Evolutionary conservation across 352 stramenopile species (phyloP).

Genomic region (Phytophthora pisi): DNA sequence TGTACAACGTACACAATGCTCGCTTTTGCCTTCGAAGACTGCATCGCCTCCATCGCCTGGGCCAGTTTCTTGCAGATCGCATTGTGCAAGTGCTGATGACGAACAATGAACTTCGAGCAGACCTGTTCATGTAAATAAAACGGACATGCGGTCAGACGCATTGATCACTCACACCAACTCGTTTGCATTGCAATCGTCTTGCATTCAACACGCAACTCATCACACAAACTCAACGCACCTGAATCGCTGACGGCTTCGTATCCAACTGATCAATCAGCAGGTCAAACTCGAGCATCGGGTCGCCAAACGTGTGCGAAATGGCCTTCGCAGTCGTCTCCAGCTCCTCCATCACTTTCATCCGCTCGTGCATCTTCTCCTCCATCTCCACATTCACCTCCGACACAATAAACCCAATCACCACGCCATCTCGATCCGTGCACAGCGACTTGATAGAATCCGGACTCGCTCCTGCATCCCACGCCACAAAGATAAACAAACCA

Average conservation of each 20-base stretch:
- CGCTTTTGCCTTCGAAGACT: constrained; percentile 66
- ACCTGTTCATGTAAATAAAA: constrained; percentile 42
- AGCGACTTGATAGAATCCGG: constrained; percentile 85
- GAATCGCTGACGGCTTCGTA: constrained; percentile 85
- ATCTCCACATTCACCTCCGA: constrained; percentile 88
- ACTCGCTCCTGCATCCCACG: constrained; percentile 56
- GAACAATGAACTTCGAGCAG: constrained; percentile 86
- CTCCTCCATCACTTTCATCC: constrained; percentile 84
- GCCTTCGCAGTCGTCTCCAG: constrained; percentile 73
- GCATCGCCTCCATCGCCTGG: constrained; percentile 65
- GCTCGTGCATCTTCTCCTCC: constrained; percentile 76
- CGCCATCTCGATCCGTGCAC: constrained; percentile 80
- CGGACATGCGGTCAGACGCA: constrained; percentile 1
- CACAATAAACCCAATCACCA: constrained; percentile 88
- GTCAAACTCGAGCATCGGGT: constrained; percentile 88
- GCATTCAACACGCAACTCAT: background rate
- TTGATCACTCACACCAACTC: constrained; percentile 1
- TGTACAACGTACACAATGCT: constrained; percentile 87
- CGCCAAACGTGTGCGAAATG: constrained; percentile 79
- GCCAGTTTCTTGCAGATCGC: constrained; percentile 75
- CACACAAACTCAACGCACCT: constrained; percentile 47
- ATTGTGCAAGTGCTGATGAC: constrained; percentile 74
- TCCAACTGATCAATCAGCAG: constrained; percentile 85
- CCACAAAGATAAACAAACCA: background rate
- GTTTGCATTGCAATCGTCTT: constrained; percentile 18